Evolutionary conservation across 2,329 filamentous ascomycete species (phyloP).

Genomic region (Aspergillus caelatus): DNA sequence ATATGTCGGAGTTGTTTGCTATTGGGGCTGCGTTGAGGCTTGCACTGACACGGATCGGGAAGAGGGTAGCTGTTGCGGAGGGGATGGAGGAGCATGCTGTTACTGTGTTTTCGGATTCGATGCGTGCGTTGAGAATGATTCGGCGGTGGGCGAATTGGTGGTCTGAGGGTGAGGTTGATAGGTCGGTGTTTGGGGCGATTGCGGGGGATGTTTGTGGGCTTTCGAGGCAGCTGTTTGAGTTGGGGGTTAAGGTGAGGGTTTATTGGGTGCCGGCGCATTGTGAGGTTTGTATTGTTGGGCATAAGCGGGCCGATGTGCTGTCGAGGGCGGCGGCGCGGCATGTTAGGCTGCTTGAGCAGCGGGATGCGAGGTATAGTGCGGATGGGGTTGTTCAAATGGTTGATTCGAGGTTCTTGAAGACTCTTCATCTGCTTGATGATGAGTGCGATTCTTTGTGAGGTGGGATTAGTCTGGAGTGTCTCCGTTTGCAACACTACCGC

Average conservation of each 20-base stretch:
- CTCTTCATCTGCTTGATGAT: background rate
- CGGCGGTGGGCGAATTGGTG: background rate
- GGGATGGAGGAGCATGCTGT: background rate
- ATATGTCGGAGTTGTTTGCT: background rate
- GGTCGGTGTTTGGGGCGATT: background rate
- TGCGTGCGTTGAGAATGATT: background rate
- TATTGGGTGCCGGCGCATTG: constrained; percentile 9
- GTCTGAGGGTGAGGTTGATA: background rate
- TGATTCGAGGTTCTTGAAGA: background rate
- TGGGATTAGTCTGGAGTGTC: background rate
- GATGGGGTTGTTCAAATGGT: background rate
- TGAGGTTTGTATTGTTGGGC: background rate
- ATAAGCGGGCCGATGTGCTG: constrained; percentile 5
- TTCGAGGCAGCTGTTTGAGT: background rate
- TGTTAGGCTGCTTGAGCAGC: background rate
- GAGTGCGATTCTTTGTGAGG: background rate
- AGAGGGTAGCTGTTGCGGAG: background rate
- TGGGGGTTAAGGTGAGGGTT: constrained; percentile 6
- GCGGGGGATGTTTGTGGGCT: background rate
- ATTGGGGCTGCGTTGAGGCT: constrained; percentile 8
- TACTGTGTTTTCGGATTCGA: constrained; percentile 1
- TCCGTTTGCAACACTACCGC: background rate
- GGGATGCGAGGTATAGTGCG: background rate
- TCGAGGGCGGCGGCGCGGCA: background rate
- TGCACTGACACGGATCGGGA: background rate